A percentile compares a stretch with the other conserved stretches of the same genome.
These are phyloP conservation scores for Penicillium bialowiezense DNA, from an alignment of 495 filamentous ascomycete genomes.

Conservation along the genomic window DNA sequence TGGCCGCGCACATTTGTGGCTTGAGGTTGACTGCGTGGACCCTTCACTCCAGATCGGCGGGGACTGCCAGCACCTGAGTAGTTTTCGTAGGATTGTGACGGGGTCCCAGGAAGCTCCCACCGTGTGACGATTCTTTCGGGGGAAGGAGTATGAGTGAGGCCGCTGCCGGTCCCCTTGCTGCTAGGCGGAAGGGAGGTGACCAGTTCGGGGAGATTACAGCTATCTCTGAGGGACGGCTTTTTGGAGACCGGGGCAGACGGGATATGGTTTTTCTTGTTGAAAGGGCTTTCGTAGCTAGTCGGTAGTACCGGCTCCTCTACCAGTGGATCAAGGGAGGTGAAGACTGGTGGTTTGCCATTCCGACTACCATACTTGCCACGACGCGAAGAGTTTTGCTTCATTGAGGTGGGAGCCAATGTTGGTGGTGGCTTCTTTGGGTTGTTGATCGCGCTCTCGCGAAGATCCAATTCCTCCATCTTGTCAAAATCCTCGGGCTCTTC, in stretches of 20 bases:
- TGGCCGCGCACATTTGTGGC: conserved; percentile 19
- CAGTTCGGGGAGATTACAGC: conserved; percentile 21
- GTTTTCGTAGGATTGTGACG: conserved; percentile 27
- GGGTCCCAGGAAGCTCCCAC: conserved; percentile 28
- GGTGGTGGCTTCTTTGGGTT: conserved; percentile 8
- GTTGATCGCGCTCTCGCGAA: conserved; percentile 25
- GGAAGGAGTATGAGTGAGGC: conserved; percentile 34
- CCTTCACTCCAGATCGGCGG: conserved; percentile 35
- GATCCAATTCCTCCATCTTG: conserved; percentile 26
- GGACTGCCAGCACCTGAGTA: conserved; percentile 28
- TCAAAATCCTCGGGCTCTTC: conserved; percentile 38
- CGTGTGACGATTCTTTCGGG: conserved; percentile 26
- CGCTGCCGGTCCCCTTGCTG: conserved; percentile 11
- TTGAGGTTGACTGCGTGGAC: conserved; percentile 36
- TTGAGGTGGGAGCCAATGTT: conserved; percentile 18
- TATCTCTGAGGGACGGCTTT: conserved; percentile 1
- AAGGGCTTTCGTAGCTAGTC: conserved; percentile 12
- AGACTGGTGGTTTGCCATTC: conserved; percentile 20
- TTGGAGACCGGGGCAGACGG: conserved; percentile 12
- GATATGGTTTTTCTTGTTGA: conserved; percentile 25
- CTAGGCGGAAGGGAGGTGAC: conserved; percentile 26
- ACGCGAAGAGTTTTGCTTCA: conserved; percentile 17
- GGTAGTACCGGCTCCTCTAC: conserved; percentile 22
- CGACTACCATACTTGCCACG: conserved; percentile 21
- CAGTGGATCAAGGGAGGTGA: conserved; percentile 21